Evolutionary conservation across 1,284 basidiomycete genomes (phyloP), one percentile per base, ranked within the genome.

Genomic region (Ustilago trichophora): DNA sequence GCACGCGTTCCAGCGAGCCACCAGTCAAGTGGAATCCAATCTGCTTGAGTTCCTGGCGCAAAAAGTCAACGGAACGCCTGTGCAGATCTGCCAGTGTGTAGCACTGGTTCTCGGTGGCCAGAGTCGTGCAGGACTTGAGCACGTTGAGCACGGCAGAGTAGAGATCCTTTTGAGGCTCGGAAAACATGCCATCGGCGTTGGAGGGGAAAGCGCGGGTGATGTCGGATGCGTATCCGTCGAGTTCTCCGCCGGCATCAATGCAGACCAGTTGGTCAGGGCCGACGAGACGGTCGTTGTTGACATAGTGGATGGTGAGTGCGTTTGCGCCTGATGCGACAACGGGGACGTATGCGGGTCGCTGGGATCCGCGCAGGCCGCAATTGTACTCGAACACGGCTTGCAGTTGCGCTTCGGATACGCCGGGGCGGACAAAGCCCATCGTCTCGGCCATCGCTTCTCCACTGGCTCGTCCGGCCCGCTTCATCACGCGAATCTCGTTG

Each of bases 151-250:
- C 87, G 6, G 90, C 91, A 9, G 87, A 84, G 83, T 99, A 99
- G 11, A 99, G 86, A 53, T 94, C 93, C 22, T 86, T 85, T 80
- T 99, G 96, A 1, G 93, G 85, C 0, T 85, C 76, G 1, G 88
- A 89, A 82, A 98, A 98, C 15, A 35, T 42, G 0, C 71, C 65
- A 33, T 72, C 45, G 18, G 56, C 50, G 4, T 69, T 65, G 12
- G 87, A 89, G 1, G 96, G 95, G 80, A 89, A 97, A 13, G 94
- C 93, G 34, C 95, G 90, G 7, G 93, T 97, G 73, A 98, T 97
- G 82, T 98, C 95, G 35, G 92, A 93, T 2, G 93, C 92, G 78
- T 98, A 98, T 42, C 92, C 92, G 68, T 90, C 92, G 32, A 57
- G 72, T 59, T 81, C 82, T 43, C 75, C 78, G 11, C 82, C 77